Conservation (phyloP, 371 early-diverging fungal genomes). For the Apophysomyces elegans region DNA sequence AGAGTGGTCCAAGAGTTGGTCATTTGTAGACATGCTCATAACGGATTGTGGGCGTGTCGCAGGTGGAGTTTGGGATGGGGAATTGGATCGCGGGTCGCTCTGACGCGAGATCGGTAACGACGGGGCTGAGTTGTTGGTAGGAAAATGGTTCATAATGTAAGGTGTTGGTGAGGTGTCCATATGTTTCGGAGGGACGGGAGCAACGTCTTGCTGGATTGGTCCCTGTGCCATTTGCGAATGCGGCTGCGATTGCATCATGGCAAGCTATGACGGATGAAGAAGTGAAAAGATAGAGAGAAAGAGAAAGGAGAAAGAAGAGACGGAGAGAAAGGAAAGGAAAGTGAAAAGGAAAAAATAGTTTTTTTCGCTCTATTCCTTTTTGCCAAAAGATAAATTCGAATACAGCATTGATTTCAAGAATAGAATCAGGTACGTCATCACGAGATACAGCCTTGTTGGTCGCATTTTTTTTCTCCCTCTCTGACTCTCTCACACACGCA, state of each 20-base stretch:
- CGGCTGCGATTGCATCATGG: constrained; percentile 16
- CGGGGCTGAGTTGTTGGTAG: constrained; percentile 13
- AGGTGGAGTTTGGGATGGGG: constrained; percentile 30
- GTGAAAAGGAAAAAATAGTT: neutral
- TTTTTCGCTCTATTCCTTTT: neutral
- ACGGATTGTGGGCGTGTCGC: constrained; percentile 37
- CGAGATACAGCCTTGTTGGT: neutral
- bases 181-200: constrained; percentile 8
- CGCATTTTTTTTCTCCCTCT: too few relatives aligned
- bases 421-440: constrained; percentile 8
- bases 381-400: neutral
- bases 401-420: neutral
- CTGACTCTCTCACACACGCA: too few relatives aligned
- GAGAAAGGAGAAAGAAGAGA: constrained; percentile 15
- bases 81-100: constrained; percentile 10
- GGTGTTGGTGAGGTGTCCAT: constrained; percentile 11
- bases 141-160: constrained; percentile 6
- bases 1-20: constrained; percentile 65
- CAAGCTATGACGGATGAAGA: neutral
- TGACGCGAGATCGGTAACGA: constrained; percentile 10
- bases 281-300: constrained; percentile 14
- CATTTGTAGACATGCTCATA: constrained; percentile 38
- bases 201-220: constrained; percentile 10
- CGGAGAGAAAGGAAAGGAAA: constrained; percentile 16
- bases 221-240: constrained; percentile 7